Conservation (phyloP, 225 moss, liverwort and hornwort species). For the Pseudoscleropodium purum region DNA sequence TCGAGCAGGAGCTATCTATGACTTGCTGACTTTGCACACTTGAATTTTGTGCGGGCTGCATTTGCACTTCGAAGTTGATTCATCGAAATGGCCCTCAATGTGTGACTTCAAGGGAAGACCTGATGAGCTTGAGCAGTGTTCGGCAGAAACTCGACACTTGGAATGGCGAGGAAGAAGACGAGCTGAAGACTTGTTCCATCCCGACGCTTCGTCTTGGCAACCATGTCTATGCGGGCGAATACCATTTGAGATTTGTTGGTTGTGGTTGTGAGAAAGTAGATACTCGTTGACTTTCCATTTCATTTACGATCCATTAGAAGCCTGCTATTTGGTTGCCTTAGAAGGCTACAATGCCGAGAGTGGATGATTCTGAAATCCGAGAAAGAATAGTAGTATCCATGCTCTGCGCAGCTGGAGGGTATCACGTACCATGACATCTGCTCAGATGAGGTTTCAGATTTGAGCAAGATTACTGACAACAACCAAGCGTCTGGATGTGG, state of each 20-base stretch:
- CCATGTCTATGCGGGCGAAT: neutral
- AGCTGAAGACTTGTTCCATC: neutral
- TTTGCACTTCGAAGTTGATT: neutral
- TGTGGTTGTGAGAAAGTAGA: neutral
- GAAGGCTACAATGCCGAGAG: neutral
- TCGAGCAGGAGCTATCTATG: neutral
- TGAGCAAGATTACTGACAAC: neutral
- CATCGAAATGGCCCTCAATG: slow-evolving; percentile 8
- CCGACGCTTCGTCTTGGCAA: neutral
- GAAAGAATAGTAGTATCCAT: neutral
- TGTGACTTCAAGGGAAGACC: slow-evolving; percentile 6
- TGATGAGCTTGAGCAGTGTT: neutral
- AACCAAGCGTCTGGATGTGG: neutral
- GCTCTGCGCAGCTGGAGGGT: neutral
- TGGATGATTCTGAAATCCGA: neutral
- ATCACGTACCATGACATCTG: neutral
- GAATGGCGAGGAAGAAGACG: neutral
- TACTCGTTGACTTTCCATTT: neutral
- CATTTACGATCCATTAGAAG: neutral
- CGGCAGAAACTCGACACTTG: neutral
- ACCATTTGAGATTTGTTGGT: neutral
- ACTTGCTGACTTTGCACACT: neutral
- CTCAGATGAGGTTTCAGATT: neutral
- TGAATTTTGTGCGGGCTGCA: slow-evolving; percentile 36
- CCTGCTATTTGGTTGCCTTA: neutral